A percentile compares a stretch with the other conserved stretches of the same genome.
phyloP scores from a whole-genome alignment of 352 stramenopile genomes.

The Phytophthora kernoviae region DNA sequence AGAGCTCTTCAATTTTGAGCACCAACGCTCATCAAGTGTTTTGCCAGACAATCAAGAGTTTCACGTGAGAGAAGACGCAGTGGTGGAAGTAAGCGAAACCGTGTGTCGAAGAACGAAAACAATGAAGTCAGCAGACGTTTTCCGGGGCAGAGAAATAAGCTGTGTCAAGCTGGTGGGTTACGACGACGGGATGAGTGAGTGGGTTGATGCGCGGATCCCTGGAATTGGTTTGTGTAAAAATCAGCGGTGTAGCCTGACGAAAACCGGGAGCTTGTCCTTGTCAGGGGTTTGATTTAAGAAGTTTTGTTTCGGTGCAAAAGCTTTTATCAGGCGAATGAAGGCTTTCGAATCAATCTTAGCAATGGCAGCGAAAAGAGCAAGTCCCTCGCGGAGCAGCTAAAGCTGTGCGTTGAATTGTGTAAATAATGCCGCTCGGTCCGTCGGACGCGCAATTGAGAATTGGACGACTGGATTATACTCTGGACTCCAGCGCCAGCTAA shows the following conservation, averaged over 20 bases:
- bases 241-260: neutral
- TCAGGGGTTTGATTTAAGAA: too few species aligned
- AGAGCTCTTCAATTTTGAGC: neutral
- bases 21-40: neutral
- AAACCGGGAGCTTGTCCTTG: too few species aligned
- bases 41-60: neutral
- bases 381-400: neutral
- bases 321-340: too few species aligned
- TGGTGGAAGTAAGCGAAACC: neutral
- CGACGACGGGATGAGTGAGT: neutral
- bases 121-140: neutral
- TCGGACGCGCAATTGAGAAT: neutral
- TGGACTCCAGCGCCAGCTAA: neutral
- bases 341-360: too few species aligned
- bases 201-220: conserved; percentile 5
- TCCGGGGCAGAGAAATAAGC: neutral
- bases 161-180: neutral
- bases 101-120: neutral
- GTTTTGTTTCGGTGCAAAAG: too few species aligned
- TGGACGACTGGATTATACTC: neutral
- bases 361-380: neutral
- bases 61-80: neutral
- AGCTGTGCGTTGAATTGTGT: too few species aligned
- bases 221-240: conserved; percentile 1
- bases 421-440: too few species aligned